Base-by-base conservation (phyloP, 768 basidiomycete genomes). In the Cyclocybe cylindracea region DNA sequence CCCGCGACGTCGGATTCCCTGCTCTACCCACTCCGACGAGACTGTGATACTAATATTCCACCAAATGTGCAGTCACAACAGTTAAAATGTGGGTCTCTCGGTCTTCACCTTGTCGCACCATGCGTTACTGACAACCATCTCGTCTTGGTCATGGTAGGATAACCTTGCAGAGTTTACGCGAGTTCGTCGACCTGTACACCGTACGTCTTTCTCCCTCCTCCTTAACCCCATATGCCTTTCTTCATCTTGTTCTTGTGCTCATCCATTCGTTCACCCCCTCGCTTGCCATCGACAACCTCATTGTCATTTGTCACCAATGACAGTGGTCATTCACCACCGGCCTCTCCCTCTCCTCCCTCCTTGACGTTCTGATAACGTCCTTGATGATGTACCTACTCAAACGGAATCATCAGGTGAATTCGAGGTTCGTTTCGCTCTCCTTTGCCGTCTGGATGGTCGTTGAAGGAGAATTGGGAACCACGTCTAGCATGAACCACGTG, bases 321-420 rank as follows among this genome's bases (percentile, higher is more conserved):
- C 29, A 54, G 54, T 63, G 48, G 58, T 56, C 48, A 19, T 82
- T 83, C 50, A 82, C 81, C 2, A 66, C 72, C 1, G 82, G 81
- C 7, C 68, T 84, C 4, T 67, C 77, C 0, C 65, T 82, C 10
- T 82, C 80, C 3, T 76, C 75, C 5, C 61, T 70, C 5, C 64
- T 83, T 10, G 82, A 84, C 55, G 58, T 83, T 29, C 61, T 83
- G 14, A 76, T 84, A 42, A 78, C 79, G 5, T 66, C 59, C 2
- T 71, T 69, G 39, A 64, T 84, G 40, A 77, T 75, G 31, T 68
- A 71, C 55, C 71, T 77, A 7, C 63, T 84, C 2, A 67, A 64
- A 53, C 62, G 54, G 36, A 77, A 72, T 14, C 70, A 78, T 44
- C 55, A 70, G 50, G 66, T 69, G 11, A 64, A 71, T 7, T 69